Base-by-base conservation (phyloP, 2,329 filamentous ascomycete species). In the Alternaria sp. region DNA sequence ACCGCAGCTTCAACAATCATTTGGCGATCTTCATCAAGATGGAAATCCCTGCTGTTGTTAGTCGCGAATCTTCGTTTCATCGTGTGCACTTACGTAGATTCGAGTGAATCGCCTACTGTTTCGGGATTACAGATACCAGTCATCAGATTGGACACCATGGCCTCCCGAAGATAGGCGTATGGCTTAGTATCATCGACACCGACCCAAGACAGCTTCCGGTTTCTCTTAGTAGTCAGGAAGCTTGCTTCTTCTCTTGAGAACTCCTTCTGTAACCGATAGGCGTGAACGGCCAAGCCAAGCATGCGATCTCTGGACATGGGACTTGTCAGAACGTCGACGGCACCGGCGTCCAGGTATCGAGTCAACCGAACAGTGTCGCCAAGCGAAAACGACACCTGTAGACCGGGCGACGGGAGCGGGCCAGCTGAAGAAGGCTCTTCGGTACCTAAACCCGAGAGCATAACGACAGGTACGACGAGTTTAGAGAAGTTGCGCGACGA, bases 121-220 rank as follows among this genome's bases (percentile, higher is more conserved):
- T 84, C 88, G 74, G 81, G 87, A 65, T 90, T 91, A 78, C 94
- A 97, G 56, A 97, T 97, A 38, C 92, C 89, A 72, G 90, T 90
- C 92, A 97, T 95, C 59, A 97, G 85, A 58, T 90, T 90, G 2
- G 93, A 95, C 5, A 97, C 94, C 93, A 97, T 97, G 51, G 92
- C 92, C 81, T 97, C 94, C 62, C 94, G 86, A 56, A 97, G 81
- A 79, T 97, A 97, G 16, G 92, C 90, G 80, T 93, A 97, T 1
- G 93, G 93, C 75, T 94, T 91, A 69, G 92, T 87, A 68, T 94
- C 92, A 72, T 92, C 88, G 11, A 96, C 86, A 27, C 94, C 93
- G 43, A 97, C 93, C 94, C 94, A 97, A 0, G 94, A 97, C 54
- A 93, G 87, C 78, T 96, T 96, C 57, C 93, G 87, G 45, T 90